Evolutionary conservation across 192 early-diverging fungal genomes (phyloP).

Genomic region (Linnemannia exigua): DNA sequence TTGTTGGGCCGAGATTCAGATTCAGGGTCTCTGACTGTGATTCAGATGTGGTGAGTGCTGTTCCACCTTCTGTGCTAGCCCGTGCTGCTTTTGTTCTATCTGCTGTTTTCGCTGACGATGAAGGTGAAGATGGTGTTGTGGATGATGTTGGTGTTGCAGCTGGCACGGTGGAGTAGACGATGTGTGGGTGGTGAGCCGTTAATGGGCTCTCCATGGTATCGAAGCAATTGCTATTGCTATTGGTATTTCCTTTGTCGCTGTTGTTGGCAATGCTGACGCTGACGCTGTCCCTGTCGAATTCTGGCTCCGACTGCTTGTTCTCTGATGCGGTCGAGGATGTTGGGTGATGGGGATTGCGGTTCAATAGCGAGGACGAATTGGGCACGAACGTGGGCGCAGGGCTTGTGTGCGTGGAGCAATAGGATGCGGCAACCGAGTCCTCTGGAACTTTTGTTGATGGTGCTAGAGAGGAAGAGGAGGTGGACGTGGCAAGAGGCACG

Average conservation of each 20-base stretch:
- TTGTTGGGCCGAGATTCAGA: slow-evolving; percentile 7
- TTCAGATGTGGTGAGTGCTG: neutral
- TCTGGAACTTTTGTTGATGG: neutral
- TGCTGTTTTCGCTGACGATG: neutral
- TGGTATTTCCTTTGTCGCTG: slow-evolving; percentile 2
- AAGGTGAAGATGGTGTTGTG: neutral
- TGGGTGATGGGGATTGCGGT: slow-evolving; percentile 1
- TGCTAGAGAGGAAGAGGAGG: neutral
- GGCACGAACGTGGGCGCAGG: neutral
- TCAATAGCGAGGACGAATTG: neutral
- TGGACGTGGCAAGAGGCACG: neutral
- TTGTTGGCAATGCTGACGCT: neutral
- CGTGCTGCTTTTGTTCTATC: neutral
- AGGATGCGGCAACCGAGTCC: neutral
- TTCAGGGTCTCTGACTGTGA: neutral
- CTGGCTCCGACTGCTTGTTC: slow-evolving; percentile 18
- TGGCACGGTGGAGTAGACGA: slow-evolving; percentile 22
- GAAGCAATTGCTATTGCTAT: neutral
- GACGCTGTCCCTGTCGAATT: slow-evolving; percentile 15
- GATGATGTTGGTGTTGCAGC: neutral
- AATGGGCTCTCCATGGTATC: slow-evolving; percentile 20
- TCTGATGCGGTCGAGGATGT: neutral
- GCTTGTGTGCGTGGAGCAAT: neutral
- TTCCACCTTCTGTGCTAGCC: neutral
- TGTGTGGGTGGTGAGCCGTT: slow-evolving; percentile 31